A percentile compares a stretch with the other conserved stretches of the same genome.
Evolutionary conservation across 352 stramenopile genomes (phyloP).

Genomic region (Phytophthora syringae): DNA sequence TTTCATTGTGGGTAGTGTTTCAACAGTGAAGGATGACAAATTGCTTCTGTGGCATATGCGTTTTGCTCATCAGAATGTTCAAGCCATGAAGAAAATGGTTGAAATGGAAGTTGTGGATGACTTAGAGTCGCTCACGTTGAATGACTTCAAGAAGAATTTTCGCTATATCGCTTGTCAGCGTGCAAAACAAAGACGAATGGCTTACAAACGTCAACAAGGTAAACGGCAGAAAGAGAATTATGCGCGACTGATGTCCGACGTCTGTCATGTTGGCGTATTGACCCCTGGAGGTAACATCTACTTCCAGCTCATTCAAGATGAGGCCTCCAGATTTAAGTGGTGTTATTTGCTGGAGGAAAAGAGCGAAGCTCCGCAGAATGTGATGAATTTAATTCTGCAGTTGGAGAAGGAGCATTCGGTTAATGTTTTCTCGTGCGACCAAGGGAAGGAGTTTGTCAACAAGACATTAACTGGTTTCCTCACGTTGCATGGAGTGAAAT

Average conservation of each 20-base stretch:
- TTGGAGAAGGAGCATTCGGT: not conserved
- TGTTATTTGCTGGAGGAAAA: not conserved
- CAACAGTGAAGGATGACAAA: not conserved
- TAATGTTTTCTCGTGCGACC: constrained; percentile 8
- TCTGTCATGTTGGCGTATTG: not conserved
- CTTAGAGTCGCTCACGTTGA: too few species aligned
- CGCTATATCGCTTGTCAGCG: too few species aligned
- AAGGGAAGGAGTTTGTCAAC: too few species aligned
- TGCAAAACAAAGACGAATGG: not conserved
- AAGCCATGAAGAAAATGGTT: not conserved
- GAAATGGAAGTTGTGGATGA: too few species aligned
- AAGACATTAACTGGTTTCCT: too few species aligned
- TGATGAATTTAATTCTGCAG: not conserved
- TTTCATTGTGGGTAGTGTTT: not conserved
- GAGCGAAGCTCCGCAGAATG: constrained; percentile 5
- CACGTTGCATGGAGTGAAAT: not conserved
- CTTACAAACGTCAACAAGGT: not conserved
- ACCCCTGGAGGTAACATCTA: not conserved
- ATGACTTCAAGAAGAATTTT: too few species aligned
- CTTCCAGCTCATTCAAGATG: constrained; percentile 1
- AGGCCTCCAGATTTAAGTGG: not conserved
- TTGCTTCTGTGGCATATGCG: not conserved
- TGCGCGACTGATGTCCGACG: constrained; percentile 2
- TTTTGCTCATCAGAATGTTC: not conserved
- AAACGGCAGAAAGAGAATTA: not conserved